phyloP scores from a whole-genome alignment of 2,329 filamentous ascomycete species.

The Neofusicoccum laricinum region DNA sequence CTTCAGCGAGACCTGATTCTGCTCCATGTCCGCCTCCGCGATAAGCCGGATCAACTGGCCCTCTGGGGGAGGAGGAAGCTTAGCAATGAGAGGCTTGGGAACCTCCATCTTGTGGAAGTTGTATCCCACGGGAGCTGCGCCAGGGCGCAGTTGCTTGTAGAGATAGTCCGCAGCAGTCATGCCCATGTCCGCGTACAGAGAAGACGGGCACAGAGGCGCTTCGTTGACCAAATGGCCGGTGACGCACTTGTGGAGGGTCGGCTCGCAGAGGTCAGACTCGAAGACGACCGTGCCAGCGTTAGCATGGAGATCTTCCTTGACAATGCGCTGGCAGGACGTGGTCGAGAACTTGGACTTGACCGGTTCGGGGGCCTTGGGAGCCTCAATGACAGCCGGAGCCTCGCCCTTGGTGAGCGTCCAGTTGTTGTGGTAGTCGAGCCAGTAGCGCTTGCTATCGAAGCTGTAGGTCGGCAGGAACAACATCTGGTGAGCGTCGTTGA shows the following conservation, averaged over 20 bases:
- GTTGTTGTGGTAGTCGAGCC: conserved; percentile 69
- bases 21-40: conserved; percentile 57
- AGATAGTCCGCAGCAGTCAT: conserved; percentile 66
- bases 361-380: conserved; percentile 38
- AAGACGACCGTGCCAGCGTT: conserved; percentile 60
- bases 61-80: conserved; percentile 45
- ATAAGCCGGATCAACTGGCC: conserved; percentile 62
- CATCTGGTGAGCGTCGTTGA: conserved; percentile 56
- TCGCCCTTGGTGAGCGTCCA: conserved; percentile 70
- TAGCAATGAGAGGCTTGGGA: conserved; percentile 65
- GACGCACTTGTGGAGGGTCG: conserved; percentile 61
- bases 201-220: conserved; percentile 63
- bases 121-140: conserved; percentile 54
- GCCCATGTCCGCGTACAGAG: conserved; percentile 62
- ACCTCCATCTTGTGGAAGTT: conserved; percentile 69
- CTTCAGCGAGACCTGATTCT: conserved; percentile 53
- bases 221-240: conserved; percentile 68
- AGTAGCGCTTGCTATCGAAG: conserved; percentile 71
- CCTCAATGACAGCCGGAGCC: conserved; percentile 40
- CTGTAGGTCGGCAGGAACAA: conserved; percentile 66
- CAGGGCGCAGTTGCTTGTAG: conserved; percentile 61
- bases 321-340: conserved; percentile 63
- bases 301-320: conserved; percentile 61
- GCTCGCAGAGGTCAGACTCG: conserved; percentile 64
- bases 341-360: conserved; percentile 58